phyloP scores from a whole-genome alignment of 192 early-diverging fungal genomes.

The Coemansia sp. region DNA sequence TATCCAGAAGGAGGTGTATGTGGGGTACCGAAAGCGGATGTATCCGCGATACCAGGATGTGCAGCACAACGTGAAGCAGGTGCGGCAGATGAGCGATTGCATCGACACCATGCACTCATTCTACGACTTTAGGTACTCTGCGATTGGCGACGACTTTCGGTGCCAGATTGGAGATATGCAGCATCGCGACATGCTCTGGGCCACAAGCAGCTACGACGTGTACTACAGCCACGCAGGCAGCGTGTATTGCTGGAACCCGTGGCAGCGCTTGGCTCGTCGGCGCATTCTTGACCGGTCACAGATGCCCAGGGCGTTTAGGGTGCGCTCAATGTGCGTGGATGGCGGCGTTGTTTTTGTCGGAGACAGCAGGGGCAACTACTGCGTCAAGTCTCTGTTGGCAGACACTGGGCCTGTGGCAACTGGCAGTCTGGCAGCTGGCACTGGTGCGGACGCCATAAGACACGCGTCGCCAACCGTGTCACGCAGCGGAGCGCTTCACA shows the following conservation, averaged over 20 bases:
- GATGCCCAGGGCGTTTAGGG: constrained; percentile 24
- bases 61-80: constrained; percentile 36
- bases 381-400: constrained; percentile 22
- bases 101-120: constrained; percentile 19
- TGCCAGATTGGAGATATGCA: constrained; percentile 50
- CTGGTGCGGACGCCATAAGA: constrained; percentile 37
- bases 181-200: constrained; percentile 52
- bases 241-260: constrained; percentile 44
- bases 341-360: constrained; percentile 42
- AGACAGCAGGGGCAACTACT: constrained; percentile 38
- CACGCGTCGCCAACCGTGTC: constrained; percentile 23
- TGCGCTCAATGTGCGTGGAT: constrained; percentile 44
- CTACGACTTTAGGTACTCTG: constrained; percentile 32
- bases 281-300: constrained; percentile 22
- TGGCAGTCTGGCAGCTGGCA: constrained; percentile 1
- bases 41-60: constrained; percentile 54
- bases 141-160: constrained; percentile 20
- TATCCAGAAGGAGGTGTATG: constrained; percentile 34
- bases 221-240: constrained; percentile 36
- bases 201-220: constrained; percentile 48
- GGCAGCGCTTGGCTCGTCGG: constrained; percentile 12
- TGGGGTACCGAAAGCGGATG: constrained; percentile 51
- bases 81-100: constrained; percentile 18
- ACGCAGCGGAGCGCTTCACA: constrained; percentile 5
- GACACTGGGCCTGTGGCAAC: background rate